Evolutionary conservation across 768 basidiomycete species (phyloP).

Genomic region (Xerocomellus intermedius): DNA sequence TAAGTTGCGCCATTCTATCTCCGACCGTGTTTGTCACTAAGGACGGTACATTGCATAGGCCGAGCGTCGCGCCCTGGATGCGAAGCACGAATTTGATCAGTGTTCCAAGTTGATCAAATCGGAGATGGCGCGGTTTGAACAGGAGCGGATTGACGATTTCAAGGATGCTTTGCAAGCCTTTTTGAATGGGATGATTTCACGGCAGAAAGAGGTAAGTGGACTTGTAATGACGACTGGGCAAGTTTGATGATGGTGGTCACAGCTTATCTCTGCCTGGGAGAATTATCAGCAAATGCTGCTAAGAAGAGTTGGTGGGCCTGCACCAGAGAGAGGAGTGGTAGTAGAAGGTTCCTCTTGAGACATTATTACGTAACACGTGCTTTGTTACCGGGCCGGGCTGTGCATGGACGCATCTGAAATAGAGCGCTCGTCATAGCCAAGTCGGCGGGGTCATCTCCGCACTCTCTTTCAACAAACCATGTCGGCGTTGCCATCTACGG

Average conservation of each 20-base stretch:
- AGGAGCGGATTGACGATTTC: conserved; percentile 92
- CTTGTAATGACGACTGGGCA: neutral
- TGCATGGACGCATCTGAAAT: conserved; percentile 2
- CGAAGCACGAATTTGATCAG: conserved; percentile 86
- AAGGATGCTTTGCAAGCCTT: conserved; percentile 80
- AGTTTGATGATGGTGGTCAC: conserved; percentile 1
- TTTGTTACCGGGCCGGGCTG: neutral
- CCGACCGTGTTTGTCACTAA: neutral
- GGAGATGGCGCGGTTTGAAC: conserved; percentile 89
- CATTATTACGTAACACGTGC: conserved; percentile 9
- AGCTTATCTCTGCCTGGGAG: conserved; percentile 82
- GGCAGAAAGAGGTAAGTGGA: conserved; percentile 71
- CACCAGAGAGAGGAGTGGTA: neutral
- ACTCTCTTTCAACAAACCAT: conserved; percentile 6
- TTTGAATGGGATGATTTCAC: conserved; percentile 80
- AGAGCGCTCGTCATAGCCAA: neutral
- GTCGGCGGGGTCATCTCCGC: neutral
- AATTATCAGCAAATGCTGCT: conserved; percentile 73
- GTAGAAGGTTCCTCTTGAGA: neutral
- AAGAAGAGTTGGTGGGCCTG: conserved; percentile 37
- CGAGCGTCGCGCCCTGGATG: conserved; percentile 79
- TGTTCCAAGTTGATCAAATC: conserved; percentile 85
- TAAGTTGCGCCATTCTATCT: conserved; percentile 29
- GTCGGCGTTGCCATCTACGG: conserved; percentile 11
- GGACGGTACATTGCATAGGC: conserved; percentile 45